Conservation (phyloP, 345 rosid species). For the Syzygium grande region DNA sequence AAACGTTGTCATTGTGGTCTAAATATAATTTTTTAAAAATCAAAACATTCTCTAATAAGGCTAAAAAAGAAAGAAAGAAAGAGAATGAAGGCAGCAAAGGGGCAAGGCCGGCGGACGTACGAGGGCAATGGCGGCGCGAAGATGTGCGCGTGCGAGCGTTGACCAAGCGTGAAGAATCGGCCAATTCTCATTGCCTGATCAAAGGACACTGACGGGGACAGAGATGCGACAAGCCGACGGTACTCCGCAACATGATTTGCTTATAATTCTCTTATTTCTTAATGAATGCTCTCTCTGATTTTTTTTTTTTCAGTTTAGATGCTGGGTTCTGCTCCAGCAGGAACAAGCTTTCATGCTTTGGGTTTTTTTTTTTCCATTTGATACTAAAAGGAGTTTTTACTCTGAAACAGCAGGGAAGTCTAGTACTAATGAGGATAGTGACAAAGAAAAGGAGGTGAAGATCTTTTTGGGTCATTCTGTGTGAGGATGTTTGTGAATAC, state of each 20-base stretch:
- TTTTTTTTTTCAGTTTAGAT: background rate
- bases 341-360: background rate
- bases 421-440: slow-evolving; percentile 24
- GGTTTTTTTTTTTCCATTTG: background rate
- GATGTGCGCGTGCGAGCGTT: background rate
- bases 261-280: too few relatives aligned
- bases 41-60: too few relatives aligned
- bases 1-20: too few relatives aligned
- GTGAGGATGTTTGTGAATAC: slow-evolving; percentile 75
- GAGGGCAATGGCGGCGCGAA: background rate
- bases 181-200: too few relatives aligned
- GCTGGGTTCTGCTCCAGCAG: background rate
- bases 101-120: background rate
- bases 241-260: too few relatives aligned
- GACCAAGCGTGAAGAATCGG: too few relatives aligned
- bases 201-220: too few relatives aligned
- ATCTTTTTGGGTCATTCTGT: slow-evolving; percentile 47
- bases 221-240: too few relatives aligned
- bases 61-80: too few relatives aligned
- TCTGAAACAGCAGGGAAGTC: slow-evolving; percentile 30
- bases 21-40: too few relatives aligned
- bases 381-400: background rate
- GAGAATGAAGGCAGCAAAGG: background rate
- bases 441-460: slow-evolving; percentile 52
- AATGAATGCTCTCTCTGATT: background rate